A percentile compares a stretch with the other conserved stretches of the same genome.
These are phyloP conservation scores for Fusarium sarcochroum DNA, from an alignment of 2,329 filamentous ascomycete species.

Conservation along the genomic window DNA sequence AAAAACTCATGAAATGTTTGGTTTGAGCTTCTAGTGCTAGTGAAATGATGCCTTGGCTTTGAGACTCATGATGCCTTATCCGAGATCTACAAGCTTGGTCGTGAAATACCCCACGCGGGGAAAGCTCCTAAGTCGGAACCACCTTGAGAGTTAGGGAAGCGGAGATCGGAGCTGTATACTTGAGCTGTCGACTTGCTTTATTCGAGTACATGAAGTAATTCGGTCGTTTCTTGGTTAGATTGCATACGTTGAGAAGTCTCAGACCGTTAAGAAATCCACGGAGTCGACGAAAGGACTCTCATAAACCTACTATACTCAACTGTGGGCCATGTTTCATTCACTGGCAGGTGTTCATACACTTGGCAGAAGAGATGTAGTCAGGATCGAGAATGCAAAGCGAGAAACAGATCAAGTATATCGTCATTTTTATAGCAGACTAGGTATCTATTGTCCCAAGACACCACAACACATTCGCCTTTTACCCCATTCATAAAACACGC, in stretches of 20 bases:
- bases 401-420: conserved; percentile 2
- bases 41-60: too few relatives aligned
- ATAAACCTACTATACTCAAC: neutral
- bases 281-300: too few relatives aligned
- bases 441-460: conserved; percentile 3
- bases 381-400: too few relatives aligned
- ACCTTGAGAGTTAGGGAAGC: neutral
- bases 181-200: accelerated
- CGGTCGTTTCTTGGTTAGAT: neutral
- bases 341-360: neutral
- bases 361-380: too few relatives aligned
- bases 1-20: neutral
- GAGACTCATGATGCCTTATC: neutral
- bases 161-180: neutral
- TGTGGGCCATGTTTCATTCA: neutral
- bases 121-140: neutral
- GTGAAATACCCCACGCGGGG: neutral
- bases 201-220: neutral
- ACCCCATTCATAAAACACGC: conserved; percentile 18
- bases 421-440: conserved; percentile 10
- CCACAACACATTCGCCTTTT: conserved; percentile 32
- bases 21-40: too few relatives aligned
- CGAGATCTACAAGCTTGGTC: neutral
- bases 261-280: too few relatives aligned
- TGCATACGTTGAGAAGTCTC: too few relatives aligned